phyloP scores from a whole-genome alignment of 345 rosid species.

The Eutrema yunnanense region DNA sequence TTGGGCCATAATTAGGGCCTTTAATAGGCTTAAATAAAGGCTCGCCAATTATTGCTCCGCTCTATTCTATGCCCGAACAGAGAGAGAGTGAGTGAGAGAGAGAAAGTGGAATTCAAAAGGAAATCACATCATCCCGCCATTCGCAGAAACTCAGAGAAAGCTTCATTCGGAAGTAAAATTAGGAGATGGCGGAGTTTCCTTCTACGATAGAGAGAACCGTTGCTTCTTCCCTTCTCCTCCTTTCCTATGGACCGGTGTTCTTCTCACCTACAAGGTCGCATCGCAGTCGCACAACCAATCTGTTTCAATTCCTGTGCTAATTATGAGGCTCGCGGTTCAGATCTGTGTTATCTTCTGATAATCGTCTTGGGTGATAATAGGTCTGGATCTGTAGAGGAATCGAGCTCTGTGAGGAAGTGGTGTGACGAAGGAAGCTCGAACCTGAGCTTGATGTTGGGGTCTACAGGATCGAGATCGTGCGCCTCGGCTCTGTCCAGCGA shows the following conservation, averaged over 20 bases:
- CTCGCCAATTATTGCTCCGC: neutral
- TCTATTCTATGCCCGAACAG: neutral
- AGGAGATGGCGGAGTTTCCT: constrained; percentile 51
- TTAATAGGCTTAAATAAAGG: neutral
- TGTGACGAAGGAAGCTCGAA: constrained; percentile 32
- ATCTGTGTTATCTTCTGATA: neutral
- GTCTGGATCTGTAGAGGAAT: constrained; percentile 13
- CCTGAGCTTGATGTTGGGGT: constrained; percentile 34
- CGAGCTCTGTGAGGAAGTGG: constrained; percentile 17
- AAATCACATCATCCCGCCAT: constrained; percentile 49
- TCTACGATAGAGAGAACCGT: constrained; percentile 51
- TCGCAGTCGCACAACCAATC: neutral
- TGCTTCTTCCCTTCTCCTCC: constrained; percentile 81
- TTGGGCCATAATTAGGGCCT: constrained; percentile 8
- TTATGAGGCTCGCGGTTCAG: neutral
- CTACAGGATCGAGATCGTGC: constrained; percentile 34
- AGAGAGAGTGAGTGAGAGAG: neutral
- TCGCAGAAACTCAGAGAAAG: constrained; percentile 16
- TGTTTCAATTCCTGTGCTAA: neutral
- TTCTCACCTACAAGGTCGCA: constrained; percentile 33
- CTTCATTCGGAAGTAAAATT: neutral
- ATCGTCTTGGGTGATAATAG: neutral
- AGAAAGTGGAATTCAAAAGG: constrained; percentile 14
- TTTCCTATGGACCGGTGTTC: constrained; percentile 35
- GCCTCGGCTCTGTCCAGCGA: constrained; percentile 40